Conservation (phyloP, 768 basidiomycete genomes). For the Boletus speciosus region DNA sequence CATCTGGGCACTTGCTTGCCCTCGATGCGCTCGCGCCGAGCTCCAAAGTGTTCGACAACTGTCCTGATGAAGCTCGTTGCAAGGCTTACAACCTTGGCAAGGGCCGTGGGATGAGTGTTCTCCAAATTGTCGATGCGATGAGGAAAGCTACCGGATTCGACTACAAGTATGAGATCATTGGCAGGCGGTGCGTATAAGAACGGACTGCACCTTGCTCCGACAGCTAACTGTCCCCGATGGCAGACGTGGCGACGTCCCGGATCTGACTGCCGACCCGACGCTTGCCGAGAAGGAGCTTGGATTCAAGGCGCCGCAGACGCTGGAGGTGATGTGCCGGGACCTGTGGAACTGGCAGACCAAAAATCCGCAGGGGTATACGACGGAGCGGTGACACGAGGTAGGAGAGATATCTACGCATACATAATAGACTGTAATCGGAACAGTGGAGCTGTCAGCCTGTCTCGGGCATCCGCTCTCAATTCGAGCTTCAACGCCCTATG, state of each 20-base stretch:
- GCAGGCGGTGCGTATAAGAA: conserved; percentile 64
- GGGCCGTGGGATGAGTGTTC: conserved; percentile 87
- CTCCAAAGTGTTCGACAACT: conserved; percentile 54
- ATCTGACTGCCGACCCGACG: conserved; percentile 89
- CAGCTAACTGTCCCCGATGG: conserved; percentile 5
- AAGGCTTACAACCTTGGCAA: conserved; percentile 97
- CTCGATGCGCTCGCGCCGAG: conserved; percentile 72
- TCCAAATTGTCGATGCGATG: conserved; percentile 96
- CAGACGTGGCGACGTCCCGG: conserved; percentile 93
- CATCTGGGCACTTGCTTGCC: conserved; percentile 90
- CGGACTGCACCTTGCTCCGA: background rate
- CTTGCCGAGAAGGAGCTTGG: conserved; percentile 92
- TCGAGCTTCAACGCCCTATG: too few relatives aligned
- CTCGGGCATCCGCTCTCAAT: background rate
- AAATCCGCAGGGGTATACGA: conserved; percentile 73
- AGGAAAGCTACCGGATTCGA: conserved; percentile 82
- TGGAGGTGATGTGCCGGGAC: conserved; percentile 94
- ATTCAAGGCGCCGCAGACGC: conserved; percentile 75
- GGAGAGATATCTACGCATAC: conserved; percentile 11
- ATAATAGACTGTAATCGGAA: conserved; percentile 19
- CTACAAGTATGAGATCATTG: conserved; percentile 87
- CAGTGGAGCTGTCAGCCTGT: background rate
- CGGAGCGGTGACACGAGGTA: conserved; percentile 21
- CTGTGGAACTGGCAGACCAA: conserved; percentile 99
- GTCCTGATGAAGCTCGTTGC: conserved; percentile 56